A percentile compares a stretch with the other conserved stretches of the same genome.
phyloP scores from a whole-genome alignment of 1,139 yeast species.

The Pichia sp. region DNA sequence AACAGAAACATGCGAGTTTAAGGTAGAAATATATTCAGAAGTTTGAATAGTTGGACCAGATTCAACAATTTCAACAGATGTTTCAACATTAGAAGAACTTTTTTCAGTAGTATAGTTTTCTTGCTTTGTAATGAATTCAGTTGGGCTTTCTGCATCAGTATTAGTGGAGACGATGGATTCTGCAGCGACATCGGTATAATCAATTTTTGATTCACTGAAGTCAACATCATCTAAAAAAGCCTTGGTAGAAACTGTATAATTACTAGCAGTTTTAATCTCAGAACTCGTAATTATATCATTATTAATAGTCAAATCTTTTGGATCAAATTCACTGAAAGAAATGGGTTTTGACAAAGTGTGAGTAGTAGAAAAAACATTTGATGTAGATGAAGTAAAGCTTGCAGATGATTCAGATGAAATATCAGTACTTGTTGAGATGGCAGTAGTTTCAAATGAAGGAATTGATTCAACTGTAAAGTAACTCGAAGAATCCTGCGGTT shows the following conservation, averaged over 20 bases:
- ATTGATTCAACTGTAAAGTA: constrained; percentile 33
- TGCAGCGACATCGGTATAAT: neutral
- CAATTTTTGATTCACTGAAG: neutral
- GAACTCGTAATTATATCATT: constrained; percentile 7
- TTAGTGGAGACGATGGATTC: neutral
- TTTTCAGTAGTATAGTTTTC: neutral
- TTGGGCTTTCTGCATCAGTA: neutral
- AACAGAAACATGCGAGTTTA: neutral
- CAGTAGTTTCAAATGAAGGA: constrained; percentile 21
- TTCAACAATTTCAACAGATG: neutral
- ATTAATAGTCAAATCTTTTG: constrained; percentile 3
- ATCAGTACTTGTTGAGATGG: constrained; percentile 13
- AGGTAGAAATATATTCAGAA: no score
- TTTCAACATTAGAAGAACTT: neutral
- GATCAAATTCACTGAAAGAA: neutral
- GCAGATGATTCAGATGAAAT: neutral
- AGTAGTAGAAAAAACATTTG: neutral
- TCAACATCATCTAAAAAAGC: neutral
- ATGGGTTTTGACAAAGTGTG: neutral
- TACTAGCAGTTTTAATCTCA: constrained; percentile 1
- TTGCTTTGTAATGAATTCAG: no score
- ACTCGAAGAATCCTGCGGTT: constrained; percentile 27
- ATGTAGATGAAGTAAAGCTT: neutral
- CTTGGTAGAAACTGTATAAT: neutral
- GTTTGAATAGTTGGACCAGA: neutral